Percentiles rank a stretch among this genome's conserved stretches.
phyloP scores from a whole-genome alignment of 148 eudicot genomes.

The Pouteria glomerata region DNA sequence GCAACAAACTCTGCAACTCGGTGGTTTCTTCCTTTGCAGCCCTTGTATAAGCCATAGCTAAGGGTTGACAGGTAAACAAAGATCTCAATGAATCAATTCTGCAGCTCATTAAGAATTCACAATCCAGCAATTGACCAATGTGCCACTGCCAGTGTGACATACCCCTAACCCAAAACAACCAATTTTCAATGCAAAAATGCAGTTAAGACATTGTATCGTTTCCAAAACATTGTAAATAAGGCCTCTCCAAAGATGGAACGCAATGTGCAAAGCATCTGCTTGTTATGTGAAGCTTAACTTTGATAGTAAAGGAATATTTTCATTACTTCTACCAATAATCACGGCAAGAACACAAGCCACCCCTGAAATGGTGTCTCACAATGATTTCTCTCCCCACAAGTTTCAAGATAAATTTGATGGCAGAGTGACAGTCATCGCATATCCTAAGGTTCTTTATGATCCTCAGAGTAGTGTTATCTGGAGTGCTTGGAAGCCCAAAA shows the following conservation, averaged over 20 bases:
- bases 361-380: slow-evolving; percentile 13
- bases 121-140: background rate
- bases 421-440: slow-evolving; percentile 13
- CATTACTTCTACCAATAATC: slow-evolving; percentile 4
- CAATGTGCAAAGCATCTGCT: background rate
- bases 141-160: background rate
- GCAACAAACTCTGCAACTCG: background rate
- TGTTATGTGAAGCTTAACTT: background rate
- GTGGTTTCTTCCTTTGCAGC: background rate
- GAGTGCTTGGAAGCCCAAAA: slow-evolving; percentile 1
- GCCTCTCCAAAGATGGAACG: background rate
- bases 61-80: no score
- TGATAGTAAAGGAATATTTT: background rate
- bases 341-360: no score
- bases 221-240: background rate
- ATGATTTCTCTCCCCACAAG: slow-evolving; percentile 15
- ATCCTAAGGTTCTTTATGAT: no score
- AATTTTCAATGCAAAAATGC: no score
- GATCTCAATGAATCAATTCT: background rate
- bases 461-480: slow-evolving; percentile 13
- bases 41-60: no score
- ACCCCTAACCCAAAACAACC: background rate
- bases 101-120: background rate
- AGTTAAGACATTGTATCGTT: background rate
- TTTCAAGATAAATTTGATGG: slow-evolving; percentile 8